Conservation (phyloP, 2,329 filamentous ascomycete species). For the Thelonectria discophora region DNA sequence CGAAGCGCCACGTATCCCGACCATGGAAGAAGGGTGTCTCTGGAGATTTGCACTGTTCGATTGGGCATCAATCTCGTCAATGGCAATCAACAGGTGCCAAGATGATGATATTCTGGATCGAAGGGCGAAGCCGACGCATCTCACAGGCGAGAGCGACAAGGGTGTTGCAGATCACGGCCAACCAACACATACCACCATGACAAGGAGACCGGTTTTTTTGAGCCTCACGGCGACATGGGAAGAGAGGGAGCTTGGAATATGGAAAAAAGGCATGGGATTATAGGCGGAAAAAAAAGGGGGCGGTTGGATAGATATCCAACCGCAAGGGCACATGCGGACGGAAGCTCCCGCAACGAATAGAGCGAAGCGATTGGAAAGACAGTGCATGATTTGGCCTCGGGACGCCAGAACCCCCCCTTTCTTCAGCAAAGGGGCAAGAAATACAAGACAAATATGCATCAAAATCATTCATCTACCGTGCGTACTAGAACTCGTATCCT, state of each 20-base stretch:
- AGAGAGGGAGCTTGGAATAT: not conserved
- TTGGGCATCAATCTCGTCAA: not conserved
- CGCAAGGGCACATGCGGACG: not conserved
- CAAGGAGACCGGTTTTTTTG: not conserved
- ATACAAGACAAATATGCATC: not conserved
- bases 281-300: not conserved
- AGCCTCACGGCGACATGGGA: not conserved
- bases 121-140: not conserved
- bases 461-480: slow-evolving; percentile 14
- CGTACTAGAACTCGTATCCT: slow-evolving; percentile 16
- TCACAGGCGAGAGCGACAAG: not conserved
- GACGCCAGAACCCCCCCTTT: no score
- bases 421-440: not conserved
- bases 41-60: not conserved
- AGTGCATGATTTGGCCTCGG: not conserved
- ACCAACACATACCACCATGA: not conserved
- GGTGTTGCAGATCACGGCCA: not conserved
- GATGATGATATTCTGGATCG: not conserved
- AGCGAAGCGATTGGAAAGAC: not conserved
- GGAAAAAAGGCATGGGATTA: not conserved
- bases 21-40: not conserved
- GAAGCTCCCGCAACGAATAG: slow-evolving; percentile 1
- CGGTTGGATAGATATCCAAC: slow-evolving; percentile 9
- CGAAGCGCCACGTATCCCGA: not conserved
- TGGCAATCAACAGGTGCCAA: not conserved